Percentiles rank a stretch among this genome's conserved stretches.
These are phyloP conservation scores for Entomortierella lignicola DNA, from an alignment of 192 early-diverging fungal species.

Conservation along the genomic window DNA sequence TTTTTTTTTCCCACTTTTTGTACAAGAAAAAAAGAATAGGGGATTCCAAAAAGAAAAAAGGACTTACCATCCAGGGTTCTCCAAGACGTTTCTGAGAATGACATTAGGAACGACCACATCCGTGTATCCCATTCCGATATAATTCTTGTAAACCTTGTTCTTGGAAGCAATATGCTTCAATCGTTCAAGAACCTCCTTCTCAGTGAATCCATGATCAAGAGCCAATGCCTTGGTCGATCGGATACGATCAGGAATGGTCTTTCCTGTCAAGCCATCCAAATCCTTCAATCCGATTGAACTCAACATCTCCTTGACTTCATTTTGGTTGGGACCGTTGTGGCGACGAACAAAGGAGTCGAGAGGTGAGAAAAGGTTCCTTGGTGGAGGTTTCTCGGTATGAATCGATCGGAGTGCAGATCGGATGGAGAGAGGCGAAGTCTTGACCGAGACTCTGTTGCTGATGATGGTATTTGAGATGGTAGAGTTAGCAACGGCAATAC, in stretches of 20 bases:
- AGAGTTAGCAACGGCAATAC: constrained; percentile 7
- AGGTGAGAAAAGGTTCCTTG: constrained; percentile 61
- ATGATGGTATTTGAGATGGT: constrained; percentile 2
- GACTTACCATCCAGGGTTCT: constrained; percentile 99
- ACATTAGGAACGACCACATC: constrained; percentile 92
- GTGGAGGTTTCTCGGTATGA: constrained; percentile 53
- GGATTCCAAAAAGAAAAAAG: constrained; percentile 5
- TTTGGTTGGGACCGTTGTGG: constrained; percentile 87
- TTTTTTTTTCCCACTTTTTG: no score
- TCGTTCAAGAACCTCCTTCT: constrained; percentile 87
- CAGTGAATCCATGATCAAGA: constrained; percentile 82
- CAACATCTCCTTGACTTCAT: constrained; percentile 87
- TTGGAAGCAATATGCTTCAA: constrained; percentile 88
- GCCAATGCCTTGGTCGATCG: constrained; percentile 75
- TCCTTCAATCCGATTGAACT: constrained; percentile 79
- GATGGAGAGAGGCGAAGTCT: constrained; percentile 37
- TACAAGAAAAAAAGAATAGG: not conserved
- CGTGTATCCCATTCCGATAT: constrained; percentile 97
- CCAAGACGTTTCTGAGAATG: constrained; percentile 96
- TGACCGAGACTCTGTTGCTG: constrained; percentile 1
- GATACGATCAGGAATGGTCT: constrained; percentile 88
- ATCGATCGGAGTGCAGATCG: constrained; percentile 51
- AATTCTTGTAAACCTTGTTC: constrained; percentile 93
- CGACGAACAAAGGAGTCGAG: constrained; percentile 84
- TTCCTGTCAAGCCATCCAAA: constrained; percentile 85